These are phyloP conservation scores for Penicillium cataractarum DNA, from an alignment of 495 filamentous ascomycete genomes.

Conservation along the genomic window DNA sequence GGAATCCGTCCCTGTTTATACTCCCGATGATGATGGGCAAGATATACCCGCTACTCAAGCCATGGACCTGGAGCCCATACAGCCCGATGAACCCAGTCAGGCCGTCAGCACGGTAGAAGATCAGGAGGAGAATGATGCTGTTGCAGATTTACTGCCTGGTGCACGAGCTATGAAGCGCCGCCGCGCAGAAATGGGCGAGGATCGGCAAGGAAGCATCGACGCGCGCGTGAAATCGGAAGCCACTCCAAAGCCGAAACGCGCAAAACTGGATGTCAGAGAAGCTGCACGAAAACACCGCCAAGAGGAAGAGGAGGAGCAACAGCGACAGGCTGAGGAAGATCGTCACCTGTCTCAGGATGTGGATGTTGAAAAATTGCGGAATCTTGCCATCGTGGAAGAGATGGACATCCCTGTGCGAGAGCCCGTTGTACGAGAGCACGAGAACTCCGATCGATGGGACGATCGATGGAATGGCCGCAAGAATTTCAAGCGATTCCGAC, in stretches of 20 bases:
- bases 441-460: slow-evolving; percentile 74
- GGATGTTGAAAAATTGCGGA: slow-evolving; percentile 71
- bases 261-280: slow-evolving; percentile 71
- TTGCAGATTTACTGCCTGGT: slow-evolving; percentile 70
- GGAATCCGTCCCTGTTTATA: slow-evolving; percentile 44
- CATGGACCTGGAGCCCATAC: slow-evolving; percentile 33
- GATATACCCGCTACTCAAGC: slow-evolving; percentile 18
- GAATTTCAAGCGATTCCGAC: slow-evolving; percentile 92
- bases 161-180: slow-evolving; percentile 74
- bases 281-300: slow-evolving; percentile 69
- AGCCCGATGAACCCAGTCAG: slow-evolving; percentile 15
- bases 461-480: slow-evolving; percentile 92
- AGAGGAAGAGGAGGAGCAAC: slow-evolving; percentile 54
- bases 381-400: slow-evolving; percentile 77
- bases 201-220: slow-evolving; percentile 12
- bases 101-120: slow-evolving; percentile 33
- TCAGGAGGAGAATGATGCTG: slow-evolving; percentile 55
- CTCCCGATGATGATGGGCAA: slow-evolving; percentile 23
- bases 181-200: slow-evolving; percentile 36
- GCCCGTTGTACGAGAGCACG: slow-evolving; percentile 33
- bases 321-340: slow-evolving; percentile 46
- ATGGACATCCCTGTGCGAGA: slow-evolving; percentile 61
- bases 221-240: slow-evolving; percentile 24
- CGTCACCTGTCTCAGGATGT: slow-evolving; percentile 57
- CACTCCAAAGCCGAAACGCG: slow-evolving; percentile 44